These are phyloP conservation scores for Fusarium coicis DNA, from an alignment of 2,329 filamentous ascomycete genomes.

Conservation along the genomic window DNA sequence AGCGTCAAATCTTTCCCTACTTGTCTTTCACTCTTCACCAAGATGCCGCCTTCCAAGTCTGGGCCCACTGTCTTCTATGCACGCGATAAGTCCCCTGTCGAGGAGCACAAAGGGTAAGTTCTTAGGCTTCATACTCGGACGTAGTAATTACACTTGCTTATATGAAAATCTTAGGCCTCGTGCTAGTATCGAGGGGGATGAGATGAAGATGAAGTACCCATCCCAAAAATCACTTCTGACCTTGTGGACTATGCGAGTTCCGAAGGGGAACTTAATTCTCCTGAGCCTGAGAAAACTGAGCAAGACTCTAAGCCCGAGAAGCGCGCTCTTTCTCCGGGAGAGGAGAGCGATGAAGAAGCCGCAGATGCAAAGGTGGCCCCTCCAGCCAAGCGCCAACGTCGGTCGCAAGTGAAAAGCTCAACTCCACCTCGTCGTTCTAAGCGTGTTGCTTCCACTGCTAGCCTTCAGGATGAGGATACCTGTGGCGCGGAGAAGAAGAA, in stretches of 20 bases:
- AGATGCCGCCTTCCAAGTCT: constrained; percentile 27
- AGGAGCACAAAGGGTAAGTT: constrained; percentile 28
- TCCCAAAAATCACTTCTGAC: constrained; percentile 14
- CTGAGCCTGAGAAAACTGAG: neutral
- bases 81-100: constrained; percentile 25
- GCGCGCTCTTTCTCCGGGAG: neutral
- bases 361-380: neutral
- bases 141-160: neutral
- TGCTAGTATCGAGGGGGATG: constrained; percentile 22
- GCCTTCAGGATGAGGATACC: neutral
- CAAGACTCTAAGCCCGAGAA: neutral
- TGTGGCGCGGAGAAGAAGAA: neutral
- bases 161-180: constrained; percentile 1
- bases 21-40: neutral
- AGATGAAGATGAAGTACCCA: constrained; percentile 19
- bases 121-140: too few species aligned
- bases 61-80: constrained; percentile 35
- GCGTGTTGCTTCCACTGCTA: constrained; percentile 8
- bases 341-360: neutral
- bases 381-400: constrained; percentile 24
- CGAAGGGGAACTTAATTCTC: neutral
- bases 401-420: neutral
- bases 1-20: neutral
- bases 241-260: constrained; percentile 12
- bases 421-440: constrained; percentile 21